Evolutionary conservation across 345 rosid species (phyloP), one percentile per base, ranked within the genome.

Genomic region (Leavenworthia alabamica): DNA sequence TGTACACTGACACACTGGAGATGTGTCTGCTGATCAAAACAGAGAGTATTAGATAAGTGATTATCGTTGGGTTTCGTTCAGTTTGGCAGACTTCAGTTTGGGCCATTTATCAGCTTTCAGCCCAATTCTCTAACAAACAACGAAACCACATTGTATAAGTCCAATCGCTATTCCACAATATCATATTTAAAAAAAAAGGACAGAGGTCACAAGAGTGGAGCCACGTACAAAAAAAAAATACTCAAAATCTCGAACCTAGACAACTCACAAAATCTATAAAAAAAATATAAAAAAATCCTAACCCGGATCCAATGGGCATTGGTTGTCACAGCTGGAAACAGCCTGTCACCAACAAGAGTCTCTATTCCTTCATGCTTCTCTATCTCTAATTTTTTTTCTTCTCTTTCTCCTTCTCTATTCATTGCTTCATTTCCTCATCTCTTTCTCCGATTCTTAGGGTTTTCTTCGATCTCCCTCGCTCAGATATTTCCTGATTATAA

Each of bases 301-400:
- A 28, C 19, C 82, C 81, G 77, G 73, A 71, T 69, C 94, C 73
- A 52, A 14, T 67, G n/a, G 82, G 66, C 26, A 51, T 77, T 82
- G 86, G 88, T 60, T 93, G 99, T 87, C 97, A 82, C 86, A n/a
- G n/a, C n/a, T n/a, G 94, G n/a, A n/a, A n/a, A n/a, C n/a, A n/a
- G n/a, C n/a, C n/a, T n/a, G n/a, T n/a, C n/a, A n/a, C n/a, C n/a
- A 89, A 89, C 97, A n/a, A 80, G 82, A 83, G 90, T 49, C 35
- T 49, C 35, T 44, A n/a, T n/a, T 12, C 10, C 23, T 26, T n/a
- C 6, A 4, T 32, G 14, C 46, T 68, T 56, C 43, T 44, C 60
- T 33, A 51, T 65, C 20, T 47, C 23, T 35, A n/a, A n/a, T 8
- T 58, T 24, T 22, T 9, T 15, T n/a, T 51, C 35, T 23, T 56